These are phyloP conservation scores for Geosmithia morbida DNA, from an alignment of 2,329 filamentous ascomycete species.

Conservation along the genomic window DNA sequence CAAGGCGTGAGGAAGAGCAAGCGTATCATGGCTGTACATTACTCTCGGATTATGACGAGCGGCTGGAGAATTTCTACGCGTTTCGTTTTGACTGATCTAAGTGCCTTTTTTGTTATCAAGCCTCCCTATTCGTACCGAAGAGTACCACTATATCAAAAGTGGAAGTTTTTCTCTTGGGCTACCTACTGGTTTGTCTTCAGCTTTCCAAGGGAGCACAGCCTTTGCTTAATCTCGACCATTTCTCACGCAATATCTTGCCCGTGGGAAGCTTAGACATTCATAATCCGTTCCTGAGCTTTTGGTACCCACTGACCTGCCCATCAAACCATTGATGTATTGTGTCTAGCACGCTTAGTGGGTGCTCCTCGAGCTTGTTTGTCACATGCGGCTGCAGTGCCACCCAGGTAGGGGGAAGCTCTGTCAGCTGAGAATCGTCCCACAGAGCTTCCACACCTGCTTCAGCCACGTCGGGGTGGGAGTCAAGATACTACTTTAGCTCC, in stretches of 20 bases:
- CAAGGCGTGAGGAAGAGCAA: neutral
- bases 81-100: neutral
- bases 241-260: constrained; percentile 20
- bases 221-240: constrained; percentile 14
- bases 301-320: constrained; percentile 22
- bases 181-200: neutral
- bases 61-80: neutral
- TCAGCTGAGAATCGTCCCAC: constrained; percentile 21
- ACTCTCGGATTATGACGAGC: neutral
- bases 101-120: neutral
- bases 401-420: constrained; percentile 22
- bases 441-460: constrained; percentile 19
- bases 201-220: constrained; percentile 13
- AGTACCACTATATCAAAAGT: too few relatives aligned
- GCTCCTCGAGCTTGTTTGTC: constrained; percentile 3
- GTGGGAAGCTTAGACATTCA: constrained; percentile 18
- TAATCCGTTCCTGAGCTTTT: constrained; percentile 22
- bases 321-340: constrained; percentile 17
- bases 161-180: too few relatives aligned
- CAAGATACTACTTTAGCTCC: constrained; percentile 19
- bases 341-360: constrained; percentile 7
- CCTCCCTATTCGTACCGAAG: too few relatives aligned
- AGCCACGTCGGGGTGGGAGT: constrained; percentile 19
- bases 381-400: constrained; percentile 15
- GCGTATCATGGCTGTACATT: neutral